Evolutionary conservation across 2,329 filamentous ascomycete genomes (phyloP), one percentile per base, ranked within the genome.

Genomic region (Alternaria triticina): DNA sequence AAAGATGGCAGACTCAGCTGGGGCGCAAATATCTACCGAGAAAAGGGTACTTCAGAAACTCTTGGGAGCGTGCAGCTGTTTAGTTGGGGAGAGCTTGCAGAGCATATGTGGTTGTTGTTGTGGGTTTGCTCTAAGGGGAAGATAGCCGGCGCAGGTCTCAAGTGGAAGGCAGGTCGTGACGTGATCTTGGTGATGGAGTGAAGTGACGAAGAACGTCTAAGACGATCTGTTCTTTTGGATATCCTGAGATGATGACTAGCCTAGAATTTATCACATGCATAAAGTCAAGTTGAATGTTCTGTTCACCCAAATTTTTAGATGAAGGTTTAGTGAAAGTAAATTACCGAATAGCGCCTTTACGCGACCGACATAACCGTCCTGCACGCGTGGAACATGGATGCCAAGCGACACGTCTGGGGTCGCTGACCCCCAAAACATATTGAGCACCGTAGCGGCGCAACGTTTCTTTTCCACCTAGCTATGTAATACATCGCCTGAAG

Each of bases 71-170:
- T 96, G 2, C 86, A 88, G 33, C 77, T 95, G 1, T 96, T 91
- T 75, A 92, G 92, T 73, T 97, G 92, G 90, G 94, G 91, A 0
- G 86, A 90, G 65, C 82, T 93, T 1, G 87, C 88, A 0, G 86
- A 88, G 57, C 90, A 96, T 71, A 84, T 92, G 33, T 97, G 93
- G 77, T 79, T 96, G 5, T 77, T 94, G 43, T 79, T 97, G 0
- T 95, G 91, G 74, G 80, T 94, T 13, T 91, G 89, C 0, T 95
- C 90, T 70, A 84, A 87, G 59, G 85, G 90, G 30, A 84, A 84
- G 64, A 79, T 94, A 15, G 85, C 86, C 62, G 82, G 82, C 7
- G 86, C 86, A 9, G 86, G 86, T 0, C 82, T 87, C 13, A 81
- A 81, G 51, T 97, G 93, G 93, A 89, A 77, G 87, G 85, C 0